Base-by-base conservation (phyloP, 768 basidiomycete species). In the Tremella fuciformis region DNA sequence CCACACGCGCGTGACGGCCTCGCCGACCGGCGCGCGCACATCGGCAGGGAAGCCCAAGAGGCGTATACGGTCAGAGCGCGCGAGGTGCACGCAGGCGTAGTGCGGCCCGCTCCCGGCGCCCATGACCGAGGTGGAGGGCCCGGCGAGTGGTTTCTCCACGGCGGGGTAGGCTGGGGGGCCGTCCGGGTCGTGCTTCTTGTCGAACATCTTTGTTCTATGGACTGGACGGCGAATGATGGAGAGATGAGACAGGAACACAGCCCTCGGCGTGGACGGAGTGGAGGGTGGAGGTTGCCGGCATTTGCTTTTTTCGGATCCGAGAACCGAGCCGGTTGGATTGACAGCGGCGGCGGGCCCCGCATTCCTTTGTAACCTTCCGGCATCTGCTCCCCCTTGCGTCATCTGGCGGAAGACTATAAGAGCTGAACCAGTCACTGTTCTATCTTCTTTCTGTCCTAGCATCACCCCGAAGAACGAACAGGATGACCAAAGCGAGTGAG, bases 91-190 rank as follows among this genome's bases (percentile, higher is more conserved):
- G 49, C 64, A 66, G 18, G 62, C 67, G 38, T 46, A 65, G 2
- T 40, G 46, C 2, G 60, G 79, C 63, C 83, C 86, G 11, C 29
- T 78, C 63, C 83, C 86, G 11, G 6, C 4, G 29, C 4, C 11
- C 11, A 34, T 34, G 82, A 79, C 79, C 52, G 75, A 78, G 4
- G 84, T 83, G 82, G 59, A 50, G 24, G 39, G 46, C 15, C 47
- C 13, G 49, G 48, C 19, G 24, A 18, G 7, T 49, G 49, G 24
- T 8, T 52, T 6, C 15, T 16, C 25, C 11, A 13, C 51, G 26
- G 34, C 3, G 51, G 49, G 21, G n/a, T 50, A 50, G 8, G 49
- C 15, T 22, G 49, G 49, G 16, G 49, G 49, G 22, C 6, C 42
- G 42, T 46, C 42, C 22, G 42, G 42, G 15, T 29, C 49, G 8